Conservation (phyloP, 2,329 filamentous ascomycete genomes). For the Hypomyces rosellus region DNA sequence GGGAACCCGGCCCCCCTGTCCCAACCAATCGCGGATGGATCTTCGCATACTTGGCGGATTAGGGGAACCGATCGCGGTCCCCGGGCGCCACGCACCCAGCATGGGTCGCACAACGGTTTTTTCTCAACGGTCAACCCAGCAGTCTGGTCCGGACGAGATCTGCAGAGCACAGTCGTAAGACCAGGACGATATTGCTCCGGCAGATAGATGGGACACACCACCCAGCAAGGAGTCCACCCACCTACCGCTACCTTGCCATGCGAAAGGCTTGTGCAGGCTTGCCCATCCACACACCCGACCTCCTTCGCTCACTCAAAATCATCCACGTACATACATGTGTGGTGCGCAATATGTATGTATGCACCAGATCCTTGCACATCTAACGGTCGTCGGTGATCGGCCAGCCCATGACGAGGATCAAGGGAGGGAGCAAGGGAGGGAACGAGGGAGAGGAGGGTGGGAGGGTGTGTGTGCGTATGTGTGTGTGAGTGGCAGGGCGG, state of each 20-base stretch:
- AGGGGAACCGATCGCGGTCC: background rate
- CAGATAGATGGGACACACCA: background rate
- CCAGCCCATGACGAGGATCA: background rate
- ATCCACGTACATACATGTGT: too few relatives aligned
- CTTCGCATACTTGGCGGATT: background rate
- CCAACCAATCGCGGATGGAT: background rate
- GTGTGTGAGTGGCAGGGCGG: too few relatives aligned
- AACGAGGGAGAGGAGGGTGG: background rate
- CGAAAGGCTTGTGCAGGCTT: background rate
- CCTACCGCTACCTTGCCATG: background rate
- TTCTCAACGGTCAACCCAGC: constrained; percentile 1
- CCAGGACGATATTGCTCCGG: background rate
- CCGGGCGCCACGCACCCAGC: background rate
- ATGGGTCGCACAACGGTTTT: background rate
- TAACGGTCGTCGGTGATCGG: too few relatives aligned
- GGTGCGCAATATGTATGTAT: too few relatives aligned
- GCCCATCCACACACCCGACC: background rate
- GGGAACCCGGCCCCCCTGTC: background rate
- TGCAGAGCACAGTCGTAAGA: background rate
- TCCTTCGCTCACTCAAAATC: too few relatives aligned
- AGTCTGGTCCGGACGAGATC: constrained; percentile 4
- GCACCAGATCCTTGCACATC: too few relatives aligned
- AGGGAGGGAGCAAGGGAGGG: background rate
- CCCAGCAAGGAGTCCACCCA: background rate
- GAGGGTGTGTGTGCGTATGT: background rate